Evolutionary conservation across 2,329 filamentous ascomycete species (phyloP).

Genomic region (Colletotrichum kahawae): DNA sequence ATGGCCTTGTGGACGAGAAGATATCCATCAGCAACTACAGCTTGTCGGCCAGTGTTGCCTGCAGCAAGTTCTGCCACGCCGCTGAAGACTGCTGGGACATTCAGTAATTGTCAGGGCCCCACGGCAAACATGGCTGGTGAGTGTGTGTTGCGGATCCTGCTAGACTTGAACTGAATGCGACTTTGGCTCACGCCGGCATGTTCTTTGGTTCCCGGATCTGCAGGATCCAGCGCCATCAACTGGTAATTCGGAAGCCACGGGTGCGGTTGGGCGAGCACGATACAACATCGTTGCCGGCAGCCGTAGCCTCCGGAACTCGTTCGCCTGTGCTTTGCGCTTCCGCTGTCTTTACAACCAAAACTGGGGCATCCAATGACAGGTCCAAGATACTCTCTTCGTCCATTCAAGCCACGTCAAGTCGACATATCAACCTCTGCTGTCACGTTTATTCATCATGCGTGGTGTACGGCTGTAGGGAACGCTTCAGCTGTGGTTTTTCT

Average conservation of each 20-base stretch:
- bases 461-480: background rate
- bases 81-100: slow-evolving; percentile 97
- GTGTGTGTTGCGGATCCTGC: background rate
- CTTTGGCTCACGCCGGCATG: slow-evolving; percentile 16
- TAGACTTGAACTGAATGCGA: background rate
- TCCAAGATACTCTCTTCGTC: slow-evolving; percentile 68
- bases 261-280: background rate
- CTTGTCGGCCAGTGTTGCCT: slow-evolving; percentile 94
- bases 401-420: slow-evolving; percentile 72
- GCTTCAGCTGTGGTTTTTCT: background rate
- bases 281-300: background rate
- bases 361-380: slow-evolving; percentile 78
- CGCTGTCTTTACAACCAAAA: slow-evolving; percentile 88
- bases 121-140: background rate
- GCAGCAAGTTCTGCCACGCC: slow-evolving; percentile 99
- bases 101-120: slow-evolving; percentile 61
- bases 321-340: slow-evolving; percentile 72
- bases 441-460: slow-evolving; percentile 25
- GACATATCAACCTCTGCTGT: slow-evolving; percentile 50
- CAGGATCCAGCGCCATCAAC: background rate
- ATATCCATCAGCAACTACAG: slow-evolving; percentile 99
- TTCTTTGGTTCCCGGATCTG: slow-evolving; percentile 18
- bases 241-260: background rate
- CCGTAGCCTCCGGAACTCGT: slow-evolving; percentile 53
- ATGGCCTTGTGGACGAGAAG: slow-evolving; percentile 92